Evolutionary conservation across 345 rosid genomes (phyloP).

Genomic region (Hirschfeldia incana): DNA sequence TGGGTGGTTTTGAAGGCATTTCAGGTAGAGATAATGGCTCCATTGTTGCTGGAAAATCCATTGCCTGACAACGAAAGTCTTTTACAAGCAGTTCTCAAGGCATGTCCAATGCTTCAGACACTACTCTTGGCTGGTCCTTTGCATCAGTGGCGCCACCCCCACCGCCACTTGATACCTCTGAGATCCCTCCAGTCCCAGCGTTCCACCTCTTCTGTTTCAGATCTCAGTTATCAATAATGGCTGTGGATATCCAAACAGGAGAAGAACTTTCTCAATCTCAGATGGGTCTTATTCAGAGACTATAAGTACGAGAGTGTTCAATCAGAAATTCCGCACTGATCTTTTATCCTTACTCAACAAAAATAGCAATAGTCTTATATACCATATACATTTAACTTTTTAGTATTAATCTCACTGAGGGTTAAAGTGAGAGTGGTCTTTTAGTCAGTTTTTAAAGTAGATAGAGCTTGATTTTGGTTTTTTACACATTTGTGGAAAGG

Average conservation of each 20-base stretch:
- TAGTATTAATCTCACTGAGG: slow-evolving; percentile 29
- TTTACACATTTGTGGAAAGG: slow-evolving; percentile 16
- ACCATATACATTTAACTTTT: slow-evolving; percentile 24
- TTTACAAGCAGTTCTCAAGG: slow-evolving; percentile 90
- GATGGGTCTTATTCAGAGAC: slow-evolving; percentile 58
- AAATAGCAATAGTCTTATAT: slow-evolving; percentile 30
- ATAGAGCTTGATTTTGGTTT: slow-evolving; percentile 17
- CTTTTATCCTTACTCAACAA: slow-evolving; percentile 25
- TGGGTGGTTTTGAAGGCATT: neutral
- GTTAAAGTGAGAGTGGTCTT: slow-evolving; percentile 29
- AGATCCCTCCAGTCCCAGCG: slow-evolving; percentile 79
- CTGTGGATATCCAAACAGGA: slow-evolving; percentile 52
- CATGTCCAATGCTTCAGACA: slow-evolving; percentile 90
- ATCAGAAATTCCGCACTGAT: slow-evolving; percentile 27
- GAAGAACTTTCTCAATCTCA: slow-evolving; percentile 45
- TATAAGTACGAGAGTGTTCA: slow-evolving; percentile 67
- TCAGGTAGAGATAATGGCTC: slow-evolving; percentile 27
- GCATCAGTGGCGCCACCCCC: slow-evolving; percentile 99
- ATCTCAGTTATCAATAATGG: slow-evolving; percentile 32
- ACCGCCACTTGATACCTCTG: slow-evolving; percentile 81
- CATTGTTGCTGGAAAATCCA: slow-evolving; percentile 55
- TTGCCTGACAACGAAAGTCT: slow-evolving; percentile 93
- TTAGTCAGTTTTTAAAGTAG: slow-evolving; percentile 22
- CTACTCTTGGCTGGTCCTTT: slow-evolving; percentile 88
- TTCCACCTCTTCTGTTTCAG: slow-evolving; percentile 46